Conservation (phyloP, 2,329 filamentous ascomycete species). For the Coniella lustricola region DNA sequence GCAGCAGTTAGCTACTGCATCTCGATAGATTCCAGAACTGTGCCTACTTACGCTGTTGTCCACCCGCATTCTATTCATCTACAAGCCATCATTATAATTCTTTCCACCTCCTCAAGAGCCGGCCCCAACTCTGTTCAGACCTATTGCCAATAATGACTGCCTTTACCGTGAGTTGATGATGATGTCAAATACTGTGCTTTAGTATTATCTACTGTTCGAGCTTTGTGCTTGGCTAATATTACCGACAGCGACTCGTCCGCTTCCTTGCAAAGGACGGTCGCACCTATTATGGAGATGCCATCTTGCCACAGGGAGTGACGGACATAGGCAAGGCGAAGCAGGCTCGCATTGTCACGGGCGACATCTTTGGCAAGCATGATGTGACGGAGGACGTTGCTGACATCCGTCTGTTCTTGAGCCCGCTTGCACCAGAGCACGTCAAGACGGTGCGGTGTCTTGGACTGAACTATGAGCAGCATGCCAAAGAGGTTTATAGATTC, state of each 20-base stretch:
- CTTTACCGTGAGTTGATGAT: not conserved
- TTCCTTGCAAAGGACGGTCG: constrained; percentile 66
- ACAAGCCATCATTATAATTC: too few relatives aligned
- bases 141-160: too few relatives aligned
- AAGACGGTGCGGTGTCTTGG: constrained; percentile 63
- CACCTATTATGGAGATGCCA: constrained; percentile 67
- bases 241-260: constrained; percentile 57
- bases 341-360: constrained; percentile 56
- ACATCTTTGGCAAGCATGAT: constrained; percentile 57
- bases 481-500: constrained; percentile 47
- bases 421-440: constrained; percentile 55
- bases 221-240: not conserved
- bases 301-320: constrained; percentile 52
- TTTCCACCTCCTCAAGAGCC: too few relatives aligned
- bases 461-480: constrained; percentile 66
- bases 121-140: too few relatives aligned
- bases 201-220: too few relatives aligned
- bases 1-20: too few relatives aligned
- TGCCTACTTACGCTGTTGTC: too few relatives aligned
- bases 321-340: constrained; percentile 55
- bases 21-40: too few relatives aligned
- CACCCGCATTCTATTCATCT: too few relatives aligned
- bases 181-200: too few relatives aligned
- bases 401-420: constrained; percentile 52
- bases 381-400: constrained; percentile 56